Conservation (phyloP, 2,329 filamentous ascomycete genomes). For the Colletotrichum agaves region DNA sequence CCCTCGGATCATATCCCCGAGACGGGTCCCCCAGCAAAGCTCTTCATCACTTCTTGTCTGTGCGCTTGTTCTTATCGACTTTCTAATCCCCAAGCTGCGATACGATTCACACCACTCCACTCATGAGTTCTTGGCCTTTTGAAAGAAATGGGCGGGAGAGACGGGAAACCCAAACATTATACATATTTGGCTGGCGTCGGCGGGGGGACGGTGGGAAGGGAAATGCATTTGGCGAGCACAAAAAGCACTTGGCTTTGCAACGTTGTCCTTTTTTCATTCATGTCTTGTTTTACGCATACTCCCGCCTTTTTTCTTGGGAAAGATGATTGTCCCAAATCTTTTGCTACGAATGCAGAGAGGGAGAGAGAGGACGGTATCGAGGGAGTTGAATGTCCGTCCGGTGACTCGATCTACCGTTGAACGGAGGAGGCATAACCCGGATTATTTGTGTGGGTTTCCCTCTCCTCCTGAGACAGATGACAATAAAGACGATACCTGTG, state of each 20-base stretch:
- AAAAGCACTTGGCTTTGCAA: constrained; percentile 36
- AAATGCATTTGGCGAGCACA: constrained; percentile 34
- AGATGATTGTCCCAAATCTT: constrained; percentile 21
- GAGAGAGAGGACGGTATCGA: constrained; percentile 1
- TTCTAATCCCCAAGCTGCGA: constrained; percentile 38
- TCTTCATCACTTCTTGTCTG: constrained; percentile 27
- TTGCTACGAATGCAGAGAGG: constrained; percentile 30
- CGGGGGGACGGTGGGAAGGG: constrained; percentile 1
- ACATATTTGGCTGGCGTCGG: constrained; percentile 37
- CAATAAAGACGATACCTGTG: constrained; percentile 36
- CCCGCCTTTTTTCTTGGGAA: constrained; percentile 13
- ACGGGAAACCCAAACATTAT: constrained; percentile 30
- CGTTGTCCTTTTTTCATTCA: not conserved
- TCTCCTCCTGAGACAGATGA: constrained; percentile 24
- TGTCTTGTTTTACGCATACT: not conserved
- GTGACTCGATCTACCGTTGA: constrained; percentile 7
- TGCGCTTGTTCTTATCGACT: constrained; percentile 35
- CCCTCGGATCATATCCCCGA: constrained; percentile 3
- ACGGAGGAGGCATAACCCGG: constrained; percentile 1
- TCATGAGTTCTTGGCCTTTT: constrained; percentile 18
- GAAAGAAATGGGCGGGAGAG: constrained; percentile 15
- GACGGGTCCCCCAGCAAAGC: constrained; percentile 8
- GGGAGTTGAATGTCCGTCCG: not conserved
- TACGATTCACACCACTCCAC: constrained; percentile 37
- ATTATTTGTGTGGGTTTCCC: not conserved